phyloP scores from a whole-genome alignment of 768 basidiomycete species.

The Arthromyces matolae region DNA sequence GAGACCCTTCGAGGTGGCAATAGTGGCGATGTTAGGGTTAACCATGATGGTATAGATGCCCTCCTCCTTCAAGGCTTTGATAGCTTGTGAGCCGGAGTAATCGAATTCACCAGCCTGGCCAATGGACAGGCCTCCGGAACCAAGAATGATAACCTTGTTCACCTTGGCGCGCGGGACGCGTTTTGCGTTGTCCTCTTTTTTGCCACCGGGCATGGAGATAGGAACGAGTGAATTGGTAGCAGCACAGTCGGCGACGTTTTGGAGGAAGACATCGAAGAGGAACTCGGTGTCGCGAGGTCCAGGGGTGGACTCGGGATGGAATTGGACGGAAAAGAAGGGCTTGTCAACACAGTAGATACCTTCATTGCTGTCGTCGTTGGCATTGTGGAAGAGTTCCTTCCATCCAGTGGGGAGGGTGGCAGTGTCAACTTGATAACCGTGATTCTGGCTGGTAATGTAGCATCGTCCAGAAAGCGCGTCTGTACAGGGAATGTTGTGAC shows the following conservation, averaged over 20 bases:
- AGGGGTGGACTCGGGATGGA: slow-evolving; percentile 96
- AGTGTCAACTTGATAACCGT: slow-evolving; percentile 93
- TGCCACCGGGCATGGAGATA: slow-evolving; percentile 74
- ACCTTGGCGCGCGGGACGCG: slow-evolving; percentile 72
- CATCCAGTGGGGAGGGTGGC: slow-evolving; percentile 75
- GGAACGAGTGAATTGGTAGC: slow-evolving; percentile 50
- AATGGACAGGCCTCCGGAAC: slow-evolving; percentile 96
- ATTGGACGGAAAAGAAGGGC: slow-evolving; percentile 98
- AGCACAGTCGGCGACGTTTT: slow-evolving; percentile 75
- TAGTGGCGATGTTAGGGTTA: slow-evolving; percentile 99
- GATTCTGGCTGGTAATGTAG: slow-evolving; percentile 99
- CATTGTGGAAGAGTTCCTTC: slow-evolving; percentile 94
- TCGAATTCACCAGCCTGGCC: slow-evolving; percentile 99
- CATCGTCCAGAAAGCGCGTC: slow-evolving; percentile 91
- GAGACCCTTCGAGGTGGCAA: slow-evolving; percentile 93
- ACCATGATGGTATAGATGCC: slow-evolving; percentile 99
- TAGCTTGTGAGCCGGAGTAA: slow-evolving; percentile 98
- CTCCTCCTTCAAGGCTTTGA: slow-evolving; percentile 98
- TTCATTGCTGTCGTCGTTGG: slow-evolving; percentile 97
- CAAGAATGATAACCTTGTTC: slow-evolving; percentile 92
- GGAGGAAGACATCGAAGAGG: slow-evolving; percentile 95
- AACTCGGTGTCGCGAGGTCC: slow-evolving; percentile 99
- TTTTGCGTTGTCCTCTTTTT: slow-evolving; percentile 76
- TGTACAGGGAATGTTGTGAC: slow-evolving; percentile 98
- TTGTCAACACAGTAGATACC: slow-evolving; percentile 91